Base-by-base conservation (phyloP, 352 stramenopile species). In the Phytophthora colocasiae region DNA sequence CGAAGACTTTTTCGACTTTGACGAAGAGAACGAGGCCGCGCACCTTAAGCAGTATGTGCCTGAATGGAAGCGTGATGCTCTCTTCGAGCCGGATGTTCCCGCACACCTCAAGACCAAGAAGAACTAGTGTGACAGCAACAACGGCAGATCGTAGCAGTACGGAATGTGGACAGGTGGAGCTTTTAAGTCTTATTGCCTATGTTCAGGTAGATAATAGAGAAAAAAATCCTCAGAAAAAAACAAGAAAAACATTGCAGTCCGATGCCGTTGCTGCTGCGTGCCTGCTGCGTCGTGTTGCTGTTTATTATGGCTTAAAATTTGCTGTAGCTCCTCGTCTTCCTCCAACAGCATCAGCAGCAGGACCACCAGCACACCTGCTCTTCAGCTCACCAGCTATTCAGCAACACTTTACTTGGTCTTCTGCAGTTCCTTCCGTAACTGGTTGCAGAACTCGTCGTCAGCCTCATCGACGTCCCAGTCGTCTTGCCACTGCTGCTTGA, bases 371-470 rank as follows among this genome's bases (percentile, higher is more conserved):
- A 36, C 39, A 26, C 19, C 32, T 44, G 17, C 47, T 43, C 7
- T 44, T 24, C 41, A 36, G 31, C 31, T 14, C 39, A 26, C 19
- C 32, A 38, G 26, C 47, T 43, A 4, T 44, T 24, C 41, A 36
- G 15, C 54, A 12, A 36, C 31, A 36, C 2, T 10, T 10, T 83
- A 96, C 66, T 89, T 91, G 66, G 78, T 79, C 78, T 96, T 96
- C 63, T 93, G 79, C 47, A 97, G 77, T 62, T 97, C 88, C 70
- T 91, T 91, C 52, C 91, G 87, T 66, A 97, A 71, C 67, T 96
- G 91, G 80, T 96, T 95, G 81, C 91, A 97, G 63, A 97, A 97
- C 65, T 97, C 91, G 74, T 97, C 89, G 67, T 97, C 91, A n/a
- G 89, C 88, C 63, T 96, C 88, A 49, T 97, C 91, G 39, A 97